These are phyloP conservation scores for Hypoxylon lenormandii DNA, from an alignment of 495 filamentous ascomycete genomes.

Conservation along the genomic window DNA sequence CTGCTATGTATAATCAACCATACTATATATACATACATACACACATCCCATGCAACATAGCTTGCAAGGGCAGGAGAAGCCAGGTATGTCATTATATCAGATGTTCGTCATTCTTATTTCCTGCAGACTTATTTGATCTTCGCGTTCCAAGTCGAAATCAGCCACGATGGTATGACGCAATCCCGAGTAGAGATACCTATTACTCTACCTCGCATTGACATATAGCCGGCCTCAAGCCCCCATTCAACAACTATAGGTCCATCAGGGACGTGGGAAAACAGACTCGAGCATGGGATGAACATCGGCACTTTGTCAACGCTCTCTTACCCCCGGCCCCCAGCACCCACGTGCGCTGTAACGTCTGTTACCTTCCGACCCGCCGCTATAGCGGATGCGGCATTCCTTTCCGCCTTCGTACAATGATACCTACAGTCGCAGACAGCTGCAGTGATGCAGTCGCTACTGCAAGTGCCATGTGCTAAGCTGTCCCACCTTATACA, in stretches of 20 bases:
- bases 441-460: slow-evolving; percentile 41
- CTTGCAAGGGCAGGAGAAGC: slow-evolving; percentile 14
- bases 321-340: slow-evolving; percentile 29
- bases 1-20: slow-evolving; percentile 34
- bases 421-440: slow-evolving; percentile 29
- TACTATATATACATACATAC: slow-evolving; percentile 32
- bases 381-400: slow-evolving; percentile 38
- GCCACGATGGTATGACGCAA: slow-evolving; percentile 19
- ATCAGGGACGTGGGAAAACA: slow-evolving; percentile 21
- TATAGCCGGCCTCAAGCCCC: not conserved
- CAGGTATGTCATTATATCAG: slow-evolving; percentile 45
- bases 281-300: slow-evolving; percentile 39
- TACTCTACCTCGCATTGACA: not conserved
- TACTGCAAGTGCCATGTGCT: slow-evolving; percentile 48
- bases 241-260: not conserved
- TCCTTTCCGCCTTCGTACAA: slow-evolving; percentile 42
- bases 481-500: slow-evolving; percentile 43
- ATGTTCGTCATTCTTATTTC: slow-evolving; percentile 45
- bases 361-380: slow-evolving; percentile 38
- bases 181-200: slow-evolving; percentile 11
- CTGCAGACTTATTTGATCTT: slow-evolving; percentile 29
- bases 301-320: slow-evolving; percentile 36
- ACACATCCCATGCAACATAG: no score
- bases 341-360: slow-evolving; percentile 46
- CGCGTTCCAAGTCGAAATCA: slow-evolving; percentile 26